These are phyloP conservation scores for Malassezia caprae DNA, from an alignment of 1,284 basidiomycete genomes.

Conservation along the genomic window DNA sequence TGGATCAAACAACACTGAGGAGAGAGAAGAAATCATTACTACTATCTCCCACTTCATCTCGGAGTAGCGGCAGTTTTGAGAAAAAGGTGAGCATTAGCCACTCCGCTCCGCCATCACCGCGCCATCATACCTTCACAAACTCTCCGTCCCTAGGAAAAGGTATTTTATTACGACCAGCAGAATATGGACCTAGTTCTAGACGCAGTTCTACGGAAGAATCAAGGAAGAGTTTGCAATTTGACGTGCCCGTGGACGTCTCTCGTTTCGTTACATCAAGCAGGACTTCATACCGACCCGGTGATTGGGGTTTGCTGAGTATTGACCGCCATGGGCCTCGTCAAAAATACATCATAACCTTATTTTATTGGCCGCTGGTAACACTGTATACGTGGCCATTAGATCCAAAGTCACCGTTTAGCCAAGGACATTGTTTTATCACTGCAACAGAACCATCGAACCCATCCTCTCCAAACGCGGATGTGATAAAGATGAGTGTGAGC, in stretches of 20 bases:
- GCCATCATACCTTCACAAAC: neutral
- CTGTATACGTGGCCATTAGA: constrained; percentile 16
- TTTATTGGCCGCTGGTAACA: constrained; percentile 8
- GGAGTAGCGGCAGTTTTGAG: neutral
- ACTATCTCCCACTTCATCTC: neutral
- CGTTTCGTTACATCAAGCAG: neutral
- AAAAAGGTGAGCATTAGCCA: neutral
- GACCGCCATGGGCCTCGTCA: neutral
- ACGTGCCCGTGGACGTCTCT: neutral
- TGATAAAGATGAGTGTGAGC: constrained; percentile 1
- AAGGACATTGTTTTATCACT: constrained; percentile 11
- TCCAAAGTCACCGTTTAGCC: neutral
- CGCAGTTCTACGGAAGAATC: neutral
- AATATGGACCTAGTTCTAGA: neutral
- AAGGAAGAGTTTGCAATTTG: neutral
- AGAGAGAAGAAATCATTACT: neutral
- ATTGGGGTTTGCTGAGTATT: constrained; percentile 13
- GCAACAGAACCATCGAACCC: neutral
- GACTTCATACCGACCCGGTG: neutral
- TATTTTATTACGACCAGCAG: constrained; percentile 1
- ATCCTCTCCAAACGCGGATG: neutral
- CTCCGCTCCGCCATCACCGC: neutral
- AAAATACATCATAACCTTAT: constrained; percentile 9
- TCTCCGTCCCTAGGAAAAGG: neutral
- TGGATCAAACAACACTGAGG: neutral